A percentile compares a stretch with the other conserved stretches of the same genome.
Conservation (phyloP, 2,329 filamentous ascomycete species). For the Sarocladiaceae sp. region DNA sequence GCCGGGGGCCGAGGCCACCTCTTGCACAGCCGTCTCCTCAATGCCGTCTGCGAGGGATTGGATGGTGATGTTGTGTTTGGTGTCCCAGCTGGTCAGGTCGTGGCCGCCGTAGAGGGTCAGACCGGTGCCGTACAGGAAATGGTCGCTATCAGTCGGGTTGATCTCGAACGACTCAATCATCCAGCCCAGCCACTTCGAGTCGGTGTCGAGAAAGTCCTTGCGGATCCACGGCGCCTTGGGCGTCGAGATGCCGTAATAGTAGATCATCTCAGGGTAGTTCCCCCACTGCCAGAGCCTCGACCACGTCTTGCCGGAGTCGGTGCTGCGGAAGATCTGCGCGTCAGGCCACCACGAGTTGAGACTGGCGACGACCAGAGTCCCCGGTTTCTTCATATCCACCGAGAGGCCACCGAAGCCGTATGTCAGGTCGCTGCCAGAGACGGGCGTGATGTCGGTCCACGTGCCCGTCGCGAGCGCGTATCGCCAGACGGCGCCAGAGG, state of each 20-base stretch:
- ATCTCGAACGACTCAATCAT: constrained; percentile 56
- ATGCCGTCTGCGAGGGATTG: constrained; percentile 47
- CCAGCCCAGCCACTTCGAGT: constrained; percentile 49
- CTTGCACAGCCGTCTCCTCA: constrained; percentile 45
- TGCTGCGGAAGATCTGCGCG: constrained; percentile 48
- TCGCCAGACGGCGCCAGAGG: constrained; percentile 44
- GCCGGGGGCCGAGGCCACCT: constrained; percentile 40
- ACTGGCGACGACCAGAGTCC: constrained; percentile 49
- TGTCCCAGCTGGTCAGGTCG: constrained; percentile 50
- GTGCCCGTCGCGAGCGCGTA: constrained; percentile 42
- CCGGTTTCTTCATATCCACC: constrained; percentile 46
- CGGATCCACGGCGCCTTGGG: constrained; percentile 48
- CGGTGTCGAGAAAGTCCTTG: constrained; percentile 38
- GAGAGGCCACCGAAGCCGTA: constrained; percentile 52
- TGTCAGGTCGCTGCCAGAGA: constrained; percentile 36
- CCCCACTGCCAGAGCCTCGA: constrained; percentile 46
- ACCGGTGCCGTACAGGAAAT: constrained; percentile 56
- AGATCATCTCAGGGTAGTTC: constrained; percentile 35
- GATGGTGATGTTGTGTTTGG: constrained; percentile 40
- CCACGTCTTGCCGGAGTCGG: constrained; percentile 48
- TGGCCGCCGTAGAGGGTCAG: constrained; percentile 47
- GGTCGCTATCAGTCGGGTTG: constrained; percentile 51
- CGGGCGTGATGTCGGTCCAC: constrained; percentile 53
- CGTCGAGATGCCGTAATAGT: constrained; percentile 40
- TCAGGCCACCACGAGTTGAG: constrained; percentile 57